phyloP scores from a whole-genome alignment of 2,329 filamentous ascomycete species.

The Hypomyces perniciosus region DNA sequence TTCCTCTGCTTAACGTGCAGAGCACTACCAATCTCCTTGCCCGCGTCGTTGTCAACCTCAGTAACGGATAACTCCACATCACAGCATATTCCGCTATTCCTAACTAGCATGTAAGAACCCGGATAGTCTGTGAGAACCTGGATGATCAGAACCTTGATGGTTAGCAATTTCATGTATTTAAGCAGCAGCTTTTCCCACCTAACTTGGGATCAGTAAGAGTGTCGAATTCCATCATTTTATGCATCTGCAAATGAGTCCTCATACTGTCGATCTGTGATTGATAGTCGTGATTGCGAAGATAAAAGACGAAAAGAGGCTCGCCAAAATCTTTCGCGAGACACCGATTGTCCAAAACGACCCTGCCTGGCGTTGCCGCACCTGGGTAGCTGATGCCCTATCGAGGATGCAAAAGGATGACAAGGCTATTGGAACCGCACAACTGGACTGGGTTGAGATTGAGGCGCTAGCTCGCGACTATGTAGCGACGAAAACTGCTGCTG shows the following conservation, averaged over 20 bases:
- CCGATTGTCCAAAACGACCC: conserved; percentile 29
- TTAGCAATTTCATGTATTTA: too few species aligned
- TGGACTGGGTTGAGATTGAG: conserved; percentile 34
- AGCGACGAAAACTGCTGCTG: conserved; percentile 23
- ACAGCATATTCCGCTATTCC: too few species aligned
- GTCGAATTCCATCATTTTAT: too few species aligned
- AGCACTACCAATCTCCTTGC: conserved; percentile 27
- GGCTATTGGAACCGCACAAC: conserved; percentile 30
- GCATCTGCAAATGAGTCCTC: too few species aligned
- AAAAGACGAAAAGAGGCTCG: conserved; percentile 26
- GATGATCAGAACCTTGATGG: too few species aligned
- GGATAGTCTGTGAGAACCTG: too few species aligned
- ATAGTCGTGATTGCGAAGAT: conserved; percentile 36
- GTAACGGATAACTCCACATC: too few species aligned
- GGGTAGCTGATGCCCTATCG: conserved; percentile 30
- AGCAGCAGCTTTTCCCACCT: too few species aligned
- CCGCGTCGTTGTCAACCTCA: too few species aligned
- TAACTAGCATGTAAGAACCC: too few species aligned
- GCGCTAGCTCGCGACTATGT: conserved; percentile 29
- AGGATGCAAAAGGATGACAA: conserved; percentile 29
- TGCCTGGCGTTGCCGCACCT: conserved; percentile 35
- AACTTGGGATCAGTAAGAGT: too few species aligned
- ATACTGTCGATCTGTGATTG: too few species aligned
- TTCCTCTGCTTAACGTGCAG: conserved; percentile 14
- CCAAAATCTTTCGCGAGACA: conserved; percentile 25